Evolutionary conservation across 352 stramenopile genomes (phyloP).

Genomic region (Plasmopara muralis): DNA sequence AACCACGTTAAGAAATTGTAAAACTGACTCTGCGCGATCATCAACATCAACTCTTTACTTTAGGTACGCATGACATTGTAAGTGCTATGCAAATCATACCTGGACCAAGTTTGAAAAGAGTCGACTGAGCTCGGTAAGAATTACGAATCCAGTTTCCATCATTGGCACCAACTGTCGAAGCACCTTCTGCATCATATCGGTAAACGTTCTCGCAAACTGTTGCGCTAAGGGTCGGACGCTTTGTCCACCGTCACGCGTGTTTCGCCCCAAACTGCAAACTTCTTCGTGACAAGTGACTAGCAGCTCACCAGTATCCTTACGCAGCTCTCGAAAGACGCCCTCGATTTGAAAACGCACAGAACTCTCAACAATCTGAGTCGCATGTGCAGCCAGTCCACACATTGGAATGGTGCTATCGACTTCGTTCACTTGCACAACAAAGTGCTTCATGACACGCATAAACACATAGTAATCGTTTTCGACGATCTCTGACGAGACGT

Average conservation of each 20-base stretch:
- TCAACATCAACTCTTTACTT: neutral
- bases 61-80: no score
- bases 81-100: constrained; percentile 15
- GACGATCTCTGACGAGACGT: constrained; percentile 19
- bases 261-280: constrained; percentile 33
- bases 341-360: constrained; percentile 80
- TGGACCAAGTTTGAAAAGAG: constrained; percentile 77
- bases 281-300: constrained; percentile 45
- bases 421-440: constrained; percentile 54
- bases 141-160: constrained; percentile 52
- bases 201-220: constrained; percentile 46
- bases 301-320: constrained; percentile 48
- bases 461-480: constrained; percentile 74
- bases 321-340: constrained; percentile 54
- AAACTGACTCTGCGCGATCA: constrained; percentile 45
- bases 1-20: constrained; percentile 82
- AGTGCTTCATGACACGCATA: constrained; percentile 77
- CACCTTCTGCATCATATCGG: constrained; percentile 73
- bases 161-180: constrained; percentile 75
- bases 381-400: constrained; percentile 34
- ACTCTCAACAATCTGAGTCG: constrained; percentile 48
- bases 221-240: constrained; percentile 54
- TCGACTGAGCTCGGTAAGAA: constrained; percentile 63
- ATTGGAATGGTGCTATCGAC: constrained; percentile 55
- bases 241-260: constrained; percentile 21